Percentiles rank a stretch among this genome's conserved stretches.
Conservation (phyloP, 2,329 filamentous ascomycete genomes). For the Macrophomina tecta region DNA sequence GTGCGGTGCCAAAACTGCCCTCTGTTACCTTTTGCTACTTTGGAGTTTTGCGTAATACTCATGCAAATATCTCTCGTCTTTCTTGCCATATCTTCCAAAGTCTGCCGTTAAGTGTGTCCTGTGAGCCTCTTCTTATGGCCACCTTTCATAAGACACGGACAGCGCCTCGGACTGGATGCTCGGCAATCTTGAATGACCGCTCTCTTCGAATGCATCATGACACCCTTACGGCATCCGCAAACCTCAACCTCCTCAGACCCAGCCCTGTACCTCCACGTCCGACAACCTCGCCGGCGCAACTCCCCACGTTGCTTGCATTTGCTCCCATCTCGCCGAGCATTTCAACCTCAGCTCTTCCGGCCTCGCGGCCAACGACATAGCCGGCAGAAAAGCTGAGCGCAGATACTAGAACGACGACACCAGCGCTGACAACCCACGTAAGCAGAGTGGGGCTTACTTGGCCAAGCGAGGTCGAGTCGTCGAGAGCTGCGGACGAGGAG, state of each 20-base stretch:
- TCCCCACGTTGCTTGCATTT: slow-evolving; percentile 13
- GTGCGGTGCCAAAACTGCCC: background rate
- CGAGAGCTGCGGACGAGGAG: slow-evolving; percentile 36
- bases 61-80: background rate
- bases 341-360: slow-evolving; percentile 61
- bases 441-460: slow-evolving; percentile 65
- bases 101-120: background rate
- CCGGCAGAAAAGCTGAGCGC: slow-evolving; percentile 70
- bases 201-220: background rate
- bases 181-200: background rate
- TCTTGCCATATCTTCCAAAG: background rate
- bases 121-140: background rate
- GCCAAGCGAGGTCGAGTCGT: slow-evolving; percentile 35
- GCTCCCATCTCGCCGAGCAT: slow-evolving; percentile 37
- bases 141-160: background rate
- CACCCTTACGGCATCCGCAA: slow-evolving; percentile 25
- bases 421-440: slow-evolving; percentile 70
- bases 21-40: background rate
- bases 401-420: slow-evolving; percentile 68
- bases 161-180: background rate
- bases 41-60: background rate
- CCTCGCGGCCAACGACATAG: slow-evolving; percentile 66
- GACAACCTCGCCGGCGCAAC: slow-evolving; percentile 16
- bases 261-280: slow-evolving; percentile 6
- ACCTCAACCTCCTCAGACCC: slow-evolving; percentile 22